phyloP scores from a whole-genome alignment of 441 rosid genomes.

The Brassica balearica region DNA sequence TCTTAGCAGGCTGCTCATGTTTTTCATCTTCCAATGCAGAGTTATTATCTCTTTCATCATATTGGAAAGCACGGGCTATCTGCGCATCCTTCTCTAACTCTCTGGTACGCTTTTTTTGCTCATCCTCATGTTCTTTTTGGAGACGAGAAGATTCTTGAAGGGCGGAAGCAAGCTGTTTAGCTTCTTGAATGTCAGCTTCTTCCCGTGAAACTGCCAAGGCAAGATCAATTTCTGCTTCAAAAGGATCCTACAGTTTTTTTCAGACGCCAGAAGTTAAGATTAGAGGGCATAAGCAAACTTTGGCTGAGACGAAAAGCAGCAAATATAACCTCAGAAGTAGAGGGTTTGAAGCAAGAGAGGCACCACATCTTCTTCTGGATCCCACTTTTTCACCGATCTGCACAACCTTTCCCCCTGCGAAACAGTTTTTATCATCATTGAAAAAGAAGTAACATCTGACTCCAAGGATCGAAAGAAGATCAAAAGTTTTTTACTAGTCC shows the following conservation, averaged over 20 bases:
- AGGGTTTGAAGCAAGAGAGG: constrained; percentile 33
- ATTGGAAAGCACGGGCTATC: neutral
- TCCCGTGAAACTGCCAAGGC: neutral
- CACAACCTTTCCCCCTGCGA: constrained; percentile 17
- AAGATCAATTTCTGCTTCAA: neutral
- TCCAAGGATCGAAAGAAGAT: too few relatives aligned
- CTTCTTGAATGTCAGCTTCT: neutral
- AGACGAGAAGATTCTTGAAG: constrained; percentile 1
- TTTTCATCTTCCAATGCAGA: neutral
- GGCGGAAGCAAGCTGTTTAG: neutral
- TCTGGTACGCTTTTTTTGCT: neutral
- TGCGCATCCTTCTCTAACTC: neutral
- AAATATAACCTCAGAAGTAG: constrained; percentile 26
- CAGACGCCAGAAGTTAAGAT: too few relatives aligned
- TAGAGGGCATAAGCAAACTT: too few relatives aligned
- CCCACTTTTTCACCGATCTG: constrained; percentile 14
- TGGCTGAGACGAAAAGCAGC: neutral
- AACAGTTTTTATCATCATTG: too few relatives aligned
- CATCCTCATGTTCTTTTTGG: neutral
- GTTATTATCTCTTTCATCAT: neutral
- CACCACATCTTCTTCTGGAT: constrained; percentile 37
- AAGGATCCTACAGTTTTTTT: too few relatives aligned
- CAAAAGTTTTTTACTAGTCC: too few relatives aligned
- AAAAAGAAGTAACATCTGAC: too few relatives aligned
- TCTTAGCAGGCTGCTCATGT: neutral